Base-by-base conservation (phyloP, 208 protist genomes). In the Trypanosoma cruzi region DNA sequence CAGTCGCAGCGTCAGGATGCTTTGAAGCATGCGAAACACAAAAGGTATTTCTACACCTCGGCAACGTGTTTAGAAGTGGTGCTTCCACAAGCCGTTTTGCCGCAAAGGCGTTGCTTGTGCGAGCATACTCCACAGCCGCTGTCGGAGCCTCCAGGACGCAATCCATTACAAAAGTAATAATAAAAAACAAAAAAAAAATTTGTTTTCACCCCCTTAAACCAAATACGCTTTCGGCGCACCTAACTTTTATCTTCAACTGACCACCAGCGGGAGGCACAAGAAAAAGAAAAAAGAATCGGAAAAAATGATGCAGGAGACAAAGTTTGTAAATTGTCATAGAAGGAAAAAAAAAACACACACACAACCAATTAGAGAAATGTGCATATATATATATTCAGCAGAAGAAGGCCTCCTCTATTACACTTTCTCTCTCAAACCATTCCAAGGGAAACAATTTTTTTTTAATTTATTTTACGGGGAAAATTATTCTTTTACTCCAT, bases 21-120 rank as follows among this genome's bases (percentile, higher is more conserved):
- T 70, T 69, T 37, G 46, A 81, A 31, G 81, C 71, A 42, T 84
- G 73, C 8, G 65, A 84, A 0, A 89, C 81, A 11, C 81, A 86
- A 57, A 92, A 89, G 7, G 54, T 44, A 52, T 82, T 89, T 32
- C 66, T 50, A 22, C 40, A 36, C 24, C 31, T 11, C n/a, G 31
- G 42, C 16, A 40, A 14, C 16, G 20, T 31, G 14, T 37, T 34
- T 32, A 7, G 16, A 5, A 29, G 13, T 22, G 34, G 52, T 8
- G 24, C 16, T 52, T 52, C 48, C 22, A 49, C 24, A 26, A 6
- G 16, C 13, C 42, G 37, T 62, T 77, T 79, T 44, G 18, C 20
- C 22, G 20, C 13, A 24, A 46, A 26, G n/a, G 11, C 24, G 29
- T 28, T 18, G 14, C n/a, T n/a, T n/a, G n/a, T n/a, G n/a, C n/a